These are phyloP conservation scores for Petrea volubilis DNA, from an alignment of 257 asterid species.

Conservation along the genomic window DNA sequence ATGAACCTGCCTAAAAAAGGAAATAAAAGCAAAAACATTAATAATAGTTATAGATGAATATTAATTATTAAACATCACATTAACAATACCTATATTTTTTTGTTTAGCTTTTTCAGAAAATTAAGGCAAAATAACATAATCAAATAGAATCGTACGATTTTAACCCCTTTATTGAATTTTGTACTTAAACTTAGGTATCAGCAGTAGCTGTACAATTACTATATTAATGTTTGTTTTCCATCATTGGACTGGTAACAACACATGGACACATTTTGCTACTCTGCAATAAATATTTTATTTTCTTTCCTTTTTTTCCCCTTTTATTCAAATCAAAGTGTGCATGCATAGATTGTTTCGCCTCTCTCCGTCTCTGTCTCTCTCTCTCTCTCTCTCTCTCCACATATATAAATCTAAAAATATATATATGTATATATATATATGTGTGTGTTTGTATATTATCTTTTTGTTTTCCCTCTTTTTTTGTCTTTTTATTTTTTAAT, in stretches of 20 bases:
- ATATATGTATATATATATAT: neutral
- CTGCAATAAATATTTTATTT: slow-evolving; percentile 11
- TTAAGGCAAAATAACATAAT: neutral
- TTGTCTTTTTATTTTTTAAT: neutral
- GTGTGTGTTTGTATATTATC: neutral
- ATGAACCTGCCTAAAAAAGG: too few relatives aligned
- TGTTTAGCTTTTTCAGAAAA: neutral
- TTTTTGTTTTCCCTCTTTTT: neutral
- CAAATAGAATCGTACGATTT: neutral
- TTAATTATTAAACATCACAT: too few relatives aligned
- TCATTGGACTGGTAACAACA: slow-evolving; percentile 33
- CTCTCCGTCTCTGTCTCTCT: too few relatives aligned
- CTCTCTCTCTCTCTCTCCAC: neutral
- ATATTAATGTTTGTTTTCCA: slow-evolving; percentile 33
- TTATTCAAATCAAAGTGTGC: neutral
- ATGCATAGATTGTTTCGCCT: slow-evolving; percentile 7
- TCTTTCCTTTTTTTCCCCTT: neutral
- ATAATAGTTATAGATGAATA: too few relatives aligned
- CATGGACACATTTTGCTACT: slow-evolving; percentile 28
- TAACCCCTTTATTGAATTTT: slow-evolving; percentile 11
- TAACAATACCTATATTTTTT: neutral
- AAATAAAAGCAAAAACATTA: too few relatives aligned
- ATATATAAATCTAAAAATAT: too few relatives aligned
- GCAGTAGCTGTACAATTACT: slow-evolving; percentile 26
- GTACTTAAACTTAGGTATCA: slow-evolving; percentile 25